A percentile compares a stretch with the other conserved stretches of the same genome.
Conservation (phyloP, 176 grass and related monocot species). For the Poa pratensis region DNA sequence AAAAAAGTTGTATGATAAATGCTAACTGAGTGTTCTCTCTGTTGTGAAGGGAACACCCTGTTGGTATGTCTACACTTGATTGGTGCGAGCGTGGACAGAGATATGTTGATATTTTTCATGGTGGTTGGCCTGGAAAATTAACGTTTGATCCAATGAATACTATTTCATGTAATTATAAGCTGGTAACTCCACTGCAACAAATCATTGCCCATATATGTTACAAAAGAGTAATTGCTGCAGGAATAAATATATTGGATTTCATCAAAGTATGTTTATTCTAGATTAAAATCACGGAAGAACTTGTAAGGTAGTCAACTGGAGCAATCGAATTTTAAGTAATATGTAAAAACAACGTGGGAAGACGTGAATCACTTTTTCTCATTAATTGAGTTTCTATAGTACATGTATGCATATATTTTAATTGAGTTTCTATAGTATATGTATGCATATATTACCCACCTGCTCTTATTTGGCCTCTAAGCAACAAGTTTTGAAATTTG, state of each 20-base stretch:
- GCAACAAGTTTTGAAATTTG: constrained; percentile 1
- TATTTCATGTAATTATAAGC: neutral
- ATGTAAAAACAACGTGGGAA: no score
- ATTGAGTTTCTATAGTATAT: constrained; percentile 9
- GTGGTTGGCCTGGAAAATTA: constrained; percentile 7
- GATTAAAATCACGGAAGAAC: constrained; percentile 30
- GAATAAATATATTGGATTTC: constrained; percentile 23
- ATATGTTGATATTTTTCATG: constrained; percentile 15
- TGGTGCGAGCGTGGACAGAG: constrained; percentile 19
- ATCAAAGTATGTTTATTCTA: constrained; percentile 21
- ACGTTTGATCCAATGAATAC: neutral
- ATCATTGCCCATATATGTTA: neutral
- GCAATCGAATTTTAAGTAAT: neutral
- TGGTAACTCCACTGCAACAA: constrained; percentile 1
- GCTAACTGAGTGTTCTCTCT: constrained; percentile 20
- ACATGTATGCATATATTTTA: constrained; percentile 18
- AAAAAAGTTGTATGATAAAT: constrained; percentile 19
- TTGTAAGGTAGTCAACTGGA: constrained; percentile 9
- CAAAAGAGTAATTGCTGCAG: neutral
- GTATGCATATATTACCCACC: neutral
- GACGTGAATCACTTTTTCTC: neutral
- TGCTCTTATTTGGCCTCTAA: constrained; percentile 10
- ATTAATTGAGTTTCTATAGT: constrained; percentile 3
- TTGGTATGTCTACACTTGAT: constrained; percentile 41
- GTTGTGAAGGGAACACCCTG: neutral